Evolutionary conservation across 257 asterid genomes (phyloP).

Genomic region (Gentiana macrophylla): DNA sequence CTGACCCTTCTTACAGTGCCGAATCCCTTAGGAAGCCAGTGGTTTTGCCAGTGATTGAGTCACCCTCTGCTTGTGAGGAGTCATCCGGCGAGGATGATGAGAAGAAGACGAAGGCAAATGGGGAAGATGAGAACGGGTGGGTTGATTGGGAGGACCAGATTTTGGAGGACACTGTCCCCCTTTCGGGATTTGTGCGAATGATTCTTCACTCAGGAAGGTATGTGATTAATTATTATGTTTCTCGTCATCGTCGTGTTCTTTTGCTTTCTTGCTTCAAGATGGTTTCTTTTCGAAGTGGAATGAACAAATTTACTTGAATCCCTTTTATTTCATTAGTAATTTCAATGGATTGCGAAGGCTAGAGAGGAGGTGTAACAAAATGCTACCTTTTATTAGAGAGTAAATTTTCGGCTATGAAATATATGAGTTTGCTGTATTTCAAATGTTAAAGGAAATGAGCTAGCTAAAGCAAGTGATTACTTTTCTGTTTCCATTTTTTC

Average conservation of each 20-base stretch:
- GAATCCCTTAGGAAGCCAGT: constrained; percentile 61
- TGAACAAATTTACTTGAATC: too few species aligned
- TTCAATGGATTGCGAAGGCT: too few species aligned
- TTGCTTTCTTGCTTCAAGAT: not conserved
- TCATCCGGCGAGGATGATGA: constrained; percentile 14
- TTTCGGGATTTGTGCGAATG: constrained; percentile 75
- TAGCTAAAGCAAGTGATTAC: too few species aligned
- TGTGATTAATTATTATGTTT: constrained; percentile 6
- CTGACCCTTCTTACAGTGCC: constrained; percentile 23
- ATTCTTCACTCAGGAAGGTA: constrained; percentile 87
- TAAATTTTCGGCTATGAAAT: too few species aligned
- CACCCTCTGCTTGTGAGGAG: constrained; percentile 18
- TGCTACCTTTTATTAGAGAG: too few species aligned
- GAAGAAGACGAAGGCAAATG: constrained; percentile 6
- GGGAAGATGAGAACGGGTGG: constrained; percentile 42
- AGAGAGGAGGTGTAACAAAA: too few species aligned
- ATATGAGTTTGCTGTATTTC: too few species aligned
- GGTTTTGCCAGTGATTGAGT: constrained; percentile 22
- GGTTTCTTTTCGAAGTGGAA: not conserved
- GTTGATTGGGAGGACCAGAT: constrained; percentile 95
- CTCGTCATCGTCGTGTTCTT: not conserved
- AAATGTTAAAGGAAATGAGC: too few species aligned
- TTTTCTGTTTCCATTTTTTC: too few species aligned
- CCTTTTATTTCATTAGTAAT: too few species aligned
- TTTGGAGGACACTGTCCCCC: constrained; percentile 89